Evolutionary conservation across 441 rosid species (phyloP).

Genomic region (Macaranga tanarius): DNA sequence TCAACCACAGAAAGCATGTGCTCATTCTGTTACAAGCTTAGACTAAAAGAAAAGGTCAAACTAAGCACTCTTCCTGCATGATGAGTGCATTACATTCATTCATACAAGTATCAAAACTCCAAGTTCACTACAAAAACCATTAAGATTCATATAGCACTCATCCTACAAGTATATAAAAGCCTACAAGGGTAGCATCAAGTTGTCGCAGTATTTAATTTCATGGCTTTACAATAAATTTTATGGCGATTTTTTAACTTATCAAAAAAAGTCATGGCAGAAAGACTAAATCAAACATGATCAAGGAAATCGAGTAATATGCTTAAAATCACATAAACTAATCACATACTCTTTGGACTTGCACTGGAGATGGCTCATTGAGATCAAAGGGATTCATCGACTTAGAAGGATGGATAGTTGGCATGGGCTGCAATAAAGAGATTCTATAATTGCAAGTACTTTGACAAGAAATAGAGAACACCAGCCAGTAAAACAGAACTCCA

Average conservation of each 20-base stretch:
- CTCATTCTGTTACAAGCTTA: not conserved
- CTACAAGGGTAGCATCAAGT: not conserved
- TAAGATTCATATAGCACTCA: not conserved
- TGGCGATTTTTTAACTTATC: not conserved
- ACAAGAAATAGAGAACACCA: constrained; percentile 14
- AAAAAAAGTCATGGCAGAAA: not conserved
- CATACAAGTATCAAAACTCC: not conserved
- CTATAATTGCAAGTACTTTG: constrained; percentile 12
- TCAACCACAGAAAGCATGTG: constrained; percentile 5
- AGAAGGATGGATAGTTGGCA: constrained; percentile 49
- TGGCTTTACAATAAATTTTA: not conserved
- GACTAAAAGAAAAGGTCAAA: not conserved
- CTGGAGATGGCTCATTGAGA: constrained; percentile 44
- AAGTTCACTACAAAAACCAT: not conserved
- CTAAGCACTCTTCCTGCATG: not conserved
- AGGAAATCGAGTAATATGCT: not conserved
- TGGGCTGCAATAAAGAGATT: constrained; percentile 45
- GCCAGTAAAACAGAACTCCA: constrained; percentile 14
- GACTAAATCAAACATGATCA: constrained; percentile 1
- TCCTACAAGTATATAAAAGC: not conserved
- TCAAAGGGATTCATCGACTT: constrained; percentile 89
- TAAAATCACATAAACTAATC: constrained; percentile 18
- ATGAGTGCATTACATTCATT: not conserved
- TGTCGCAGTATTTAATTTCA: not conserved
- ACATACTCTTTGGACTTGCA: constrained; percentile 59